Percentiles rank a stretch among this genome's conserved stretches.
These are phyloP conservation scores for Amanita molliuscula DNA, from an alignment of 768 basidiomycete species.

Conservation along the genomic window DNA sequence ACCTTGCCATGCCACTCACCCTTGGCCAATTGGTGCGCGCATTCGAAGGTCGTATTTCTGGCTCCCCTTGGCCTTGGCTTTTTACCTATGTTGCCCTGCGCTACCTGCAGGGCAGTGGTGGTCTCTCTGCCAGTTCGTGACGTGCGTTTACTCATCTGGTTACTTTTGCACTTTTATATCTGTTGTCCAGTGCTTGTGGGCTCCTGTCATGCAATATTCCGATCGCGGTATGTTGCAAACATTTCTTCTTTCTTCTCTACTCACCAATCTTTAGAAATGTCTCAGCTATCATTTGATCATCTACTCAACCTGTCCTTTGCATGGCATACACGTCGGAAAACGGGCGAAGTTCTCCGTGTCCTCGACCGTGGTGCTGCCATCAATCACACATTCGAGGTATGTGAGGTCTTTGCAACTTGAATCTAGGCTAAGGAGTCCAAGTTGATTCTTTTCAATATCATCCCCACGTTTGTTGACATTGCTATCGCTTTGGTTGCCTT, in stretches of 20 bases:
- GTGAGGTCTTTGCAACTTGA: conserved; percentile 5
- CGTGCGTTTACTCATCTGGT: conserved; percentile 19
- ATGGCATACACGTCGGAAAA: conserved; percentile 75
- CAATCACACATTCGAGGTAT: conserved; percentile 67
- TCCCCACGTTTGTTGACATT: conserved; percentile 79
- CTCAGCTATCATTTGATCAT: conserved; percentile 76
- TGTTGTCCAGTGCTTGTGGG: conserved; percentile 52
- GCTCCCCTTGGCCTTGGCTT: conserved; percentile 61
- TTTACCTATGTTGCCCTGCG: conserved; percentile 58
- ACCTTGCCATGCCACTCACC: conserved; percentile 57
- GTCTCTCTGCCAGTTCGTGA: conserved; percentile 61
- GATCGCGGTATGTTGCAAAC: conserved; percentile 42
- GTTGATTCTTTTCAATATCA: conserved; percentile 74
- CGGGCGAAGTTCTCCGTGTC: conserved; percentile 77
- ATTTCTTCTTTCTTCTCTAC: not conserved
- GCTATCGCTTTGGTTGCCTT: conserved; percentile 62
- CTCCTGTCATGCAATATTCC: conserved; percentile 84
- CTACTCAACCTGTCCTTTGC: conserved; percentile 78
- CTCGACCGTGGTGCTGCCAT: conserved; percentile 80
- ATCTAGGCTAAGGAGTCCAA: conserved; percentile 17
- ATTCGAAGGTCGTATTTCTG: conserved; percentile 34
- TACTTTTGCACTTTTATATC: not conserved
- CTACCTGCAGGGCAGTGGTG: conserved; percentile 70
- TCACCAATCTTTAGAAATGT: conserved; percentile 52
- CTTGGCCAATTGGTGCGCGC: conserved; percentile 55